Conservation (phyloP, 202 grass and related monocot species). For the Panicum hallii region DNA sequence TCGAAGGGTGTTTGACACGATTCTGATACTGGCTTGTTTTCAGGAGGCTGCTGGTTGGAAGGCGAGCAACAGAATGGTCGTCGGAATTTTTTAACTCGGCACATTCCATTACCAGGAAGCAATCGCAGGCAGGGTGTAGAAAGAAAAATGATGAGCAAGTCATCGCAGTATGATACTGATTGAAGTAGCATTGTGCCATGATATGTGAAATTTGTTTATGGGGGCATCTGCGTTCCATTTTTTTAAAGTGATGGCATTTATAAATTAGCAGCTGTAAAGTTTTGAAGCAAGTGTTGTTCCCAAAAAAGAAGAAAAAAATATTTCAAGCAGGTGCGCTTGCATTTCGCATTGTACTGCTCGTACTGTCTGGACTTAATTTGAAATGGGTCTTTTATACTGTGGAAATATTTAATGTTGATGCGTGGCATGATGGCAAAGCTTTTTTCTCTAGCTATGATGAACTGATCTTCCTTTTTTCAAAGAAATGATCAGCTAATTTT, state of each 20-base stretch:
- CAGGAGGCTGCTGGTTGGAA: constrained; percentile 50
- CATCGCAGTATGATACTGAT: constrained; percentile 33
- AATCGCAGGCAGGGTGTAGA: background rate
- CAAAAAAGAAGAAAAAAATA: background rate
- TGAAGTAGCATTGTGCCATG: constrained; percentile 8
- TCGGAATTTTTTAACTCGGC: constrained; percentile 8
- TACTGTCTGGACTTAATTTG: constrained; percentile 1
- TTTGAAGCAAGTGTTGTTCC: background rate
- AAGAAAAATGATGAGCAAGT: background rate
- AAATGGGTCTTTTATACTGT: background rate
- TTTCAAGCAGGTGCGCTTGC: constrained; percentile 1
- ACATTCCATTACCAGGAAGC: constrained; percentile 15
- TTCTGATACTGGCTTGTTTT: constrained; percentile 41
- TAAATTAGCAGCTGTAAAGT: background rate
- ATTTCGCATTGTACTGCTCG: background rate
- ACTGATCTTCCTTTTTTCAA: background rate
- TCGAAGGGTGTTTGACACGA: constrained; percentile 19
- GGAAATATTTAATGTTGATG: background rate
- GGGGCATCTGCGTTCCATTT: background rate
- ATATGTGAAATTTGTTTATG: constrained; percentile 31
- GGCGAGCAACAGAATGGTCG: constrained; percentile 38
- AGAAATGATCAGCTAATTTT: background rate
- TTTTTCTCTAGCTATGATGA: background rate
- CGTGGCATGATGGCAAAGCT: constrained; percentile 14
- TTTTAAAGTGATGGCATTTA: background rate